phyloP scores from a whole-genome alignment of 2,329 filamentous ascomycete genomes.

The Cordyceps javanica region DNA sequence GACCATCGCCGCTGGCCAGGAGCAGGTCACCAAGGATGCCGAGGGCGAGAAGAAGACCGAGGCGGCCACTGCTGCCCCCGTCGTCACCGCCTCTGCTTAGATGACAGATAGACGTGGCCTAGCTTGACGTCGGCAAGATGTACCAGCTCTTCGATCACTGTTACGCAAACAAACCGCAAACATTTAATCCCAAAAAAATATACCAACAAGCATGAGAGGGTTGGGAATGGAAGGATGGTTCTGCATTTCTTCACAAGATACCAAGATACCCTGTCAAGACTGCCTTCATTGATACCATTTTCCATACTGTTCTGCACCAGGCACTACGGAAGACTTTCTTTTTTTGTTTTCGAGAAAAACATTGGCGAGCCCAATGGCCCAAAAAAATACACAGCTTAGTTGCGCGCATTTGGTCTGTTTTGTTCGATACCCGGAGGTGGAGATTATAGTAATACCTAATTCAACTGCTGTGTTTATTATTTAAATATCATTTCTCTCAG shows the following conservation, averaged over 20 bases:
- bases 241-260: slow-evolving; percentile 48
- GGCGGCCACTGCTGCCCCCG: slow-evolving; percentile 37
- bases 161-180: slow-evolving; percentile 19
- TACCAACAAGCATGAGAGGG: slow-evolving; percentile 30
- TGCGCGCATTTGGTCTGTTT: slow-evolving; percentile 21
- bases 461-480: slow-evolving; percentile 28
- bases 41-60: slow-evolving; percentile 27
- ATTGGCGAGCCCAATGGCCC: slow-evolving; percentile 5
- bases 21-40: slow-evolving; percentile 19
- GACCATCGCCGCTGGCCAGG: slow-evolving; percentile 28
- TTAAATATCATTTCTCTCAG: neutral
- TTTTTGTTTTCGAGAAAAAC: slow-evolving; percentile 10
- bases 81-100: slow-evolving; percentile 48
- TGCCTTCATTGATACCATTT: slow-evolving; percentile 40
- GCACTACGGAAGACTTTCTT: slow-evolving; percentile 10
- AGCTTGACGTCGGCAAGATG: slow-evolving; percentile 5
- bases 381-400: slow-evolving; percentile 19
- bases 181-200: slow-evolving; percentile 17
- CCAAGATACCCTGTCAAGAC: slow-evolving; percentile 51
- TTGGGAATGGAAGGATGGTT: slow-evolving; percentile 43
- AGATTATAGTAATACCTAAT: slow-evolving; percentile 39
- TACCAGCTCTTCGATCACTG: slow-evolving; percentile 6
- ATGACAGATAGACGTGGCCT: slow-evolving; percentile 20
- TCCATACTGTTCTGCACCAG: slow-evolving; percentile 26
- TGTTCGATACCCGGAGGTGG: slow-evolving; percentile 35